Evolutionary conservation across 2,329 filamentous ascomycete genomes (phyloP), one percentile per base, ranked within the genome.

Genomic region (Calycina herbarum): DNA sequence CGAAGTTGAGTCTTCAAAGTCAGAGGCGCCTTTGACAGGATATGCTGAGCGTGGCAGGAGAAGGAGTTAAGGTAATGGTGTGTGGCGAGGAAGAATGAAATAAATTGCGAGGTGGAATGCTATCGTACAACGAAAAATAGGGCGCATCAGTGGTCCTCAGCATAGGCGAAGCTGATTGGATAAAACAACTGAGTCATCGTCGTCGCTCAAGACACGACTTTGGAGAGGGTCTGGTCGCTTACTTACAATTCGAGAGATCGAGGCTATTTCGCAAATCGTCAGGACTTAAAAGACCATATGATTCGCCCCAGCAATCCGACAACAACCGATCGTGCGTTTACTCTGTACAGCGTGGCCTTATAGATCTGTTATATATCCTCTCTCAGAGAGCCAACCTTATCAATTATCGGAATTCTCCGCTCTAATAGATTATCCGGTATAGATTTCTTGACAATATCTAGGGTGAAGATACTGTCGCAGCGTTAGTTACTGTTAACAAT

Each of bases 101-200:
- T 58, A 63, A 56, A 45, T 63, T 27, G 33, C 42, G 61, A 33
- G 42, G 54, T 45, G 61, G 54, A 58, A 63, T 63, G 54, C 54
- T 63, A 20, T 58, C 7, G 54, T 63, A 54, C 54, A 54, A 58
- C 61, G 38, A 54, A 58, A 63, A 40, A 63, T 63, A 63, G 35
- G 61, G 33, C 45, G 61, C 61, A 45, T 20, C 54, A 35, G 54
- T 33, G 45, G 33, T 54, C 54, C 51, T 42, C 48, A 40, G 54
- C 29, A 63, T 62, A 27, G 61, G 61, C 42, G 61, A 33, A 63
- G 61, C 20, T 63, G 31, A 40, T 63, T 24, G 29, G 61, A 54
- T 24, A 64, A 57, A 56, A 64, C 56, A 60, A 51, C 57, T 48
- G 31, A 64, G 33, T 35, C 33, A 35, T 35, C 33, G 33, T 35